Conservation (phyloP, 1,284 basidiomycete genomes). For the Uromyces viciae-fabae region DNA sequence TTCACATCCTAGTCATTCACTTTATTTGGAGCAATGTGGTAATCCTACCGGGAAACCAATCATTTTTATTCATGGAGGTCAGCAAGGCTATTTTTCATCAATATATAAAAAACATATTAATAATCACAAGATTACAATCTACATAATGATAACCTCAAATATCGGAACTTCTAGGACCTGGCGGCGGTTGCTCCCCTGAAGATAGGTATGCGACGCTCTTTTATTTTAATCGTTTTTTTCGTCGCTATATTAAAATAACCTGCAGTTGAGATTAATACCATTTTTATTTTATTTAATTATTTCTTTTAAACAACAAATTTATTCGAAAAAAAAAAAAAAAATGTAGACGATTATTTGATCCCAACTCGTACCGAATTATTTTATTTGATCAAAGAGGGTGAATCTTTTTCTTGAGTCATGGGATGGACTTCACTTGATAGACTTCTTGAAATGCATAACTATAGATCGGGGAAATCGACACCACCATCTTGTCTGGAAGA, state of each 20-base stretch:
- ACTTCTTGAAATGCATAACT: too few relatives aligned
- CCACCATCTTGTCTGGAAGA: constrained; percentile 68
- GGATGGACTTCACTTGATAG: too few relatives aligned
- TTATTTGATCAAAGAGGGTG: constrained; percentile 46
- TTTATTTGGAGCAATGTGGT: constrained; percentile 51
- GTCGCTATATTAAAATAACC: too few relatives aligned
- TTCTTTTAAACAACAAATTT: too few relatives aligned
- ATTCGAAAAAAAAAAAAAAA: constrained; percentile 48
- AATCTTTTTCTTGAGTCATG: constrained; percentile 18
- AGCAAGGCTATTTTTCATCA: constrained; percentile 9
- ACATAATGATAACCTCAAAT: neutral
- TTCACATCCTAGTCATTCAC: constrained; percentile 47
- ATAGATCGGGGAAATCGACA: constrained; percentile 39
- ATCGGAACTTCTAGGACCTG: constrained; percentile 26
- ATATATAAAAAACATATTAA: too few relatives aligned
- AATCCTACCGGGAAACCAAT: constrained; percentile 57
- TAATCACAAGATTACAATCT: constrained; percentile 14
- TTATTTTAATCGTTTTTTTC: neutral
- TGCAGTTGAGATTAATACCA: too few relatives aligned
- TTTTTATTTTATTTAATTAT: too few relatives aligned
- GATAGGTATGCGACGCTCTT: constrained; percentile 20
- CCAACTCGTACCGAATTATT: constrained; percentile 68
- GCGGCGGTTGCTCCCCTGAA: constrained; percentile 29
- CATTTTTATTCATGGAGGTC: constrained; percentile 70
- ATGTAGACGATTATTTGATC: constrained; percentile 77